A percentile compares a stretch with the other conserved stretches of the same genome.
Conservation (phyloP, 2,329 filamentous ascomycete genomes). For the Xylariaceae sp. region DNA sequence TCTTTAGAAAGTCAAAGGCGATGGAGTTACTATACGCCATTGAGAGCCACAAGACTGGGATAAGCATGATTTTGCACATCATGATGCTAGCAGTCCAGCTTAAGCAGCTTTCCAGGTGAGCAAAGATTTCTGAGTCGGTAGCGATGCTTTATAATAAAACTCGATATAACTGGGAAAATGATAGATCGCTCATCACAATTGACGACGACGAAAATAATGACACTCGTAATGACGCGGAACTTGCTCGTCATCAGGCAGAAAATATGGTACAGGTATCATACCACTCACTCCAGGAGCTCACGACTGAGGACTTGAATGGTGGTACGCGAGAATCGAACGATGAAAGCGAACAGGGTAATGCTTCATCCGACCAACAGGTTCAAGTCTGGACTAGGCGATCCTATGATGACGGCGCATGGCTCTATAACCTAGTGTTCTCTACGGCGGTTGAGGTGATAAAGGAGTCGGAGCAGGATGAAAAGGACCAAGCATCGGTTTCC, state of each 20-base stretch:
- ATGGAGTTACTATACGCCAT: conserved; percentile 2
- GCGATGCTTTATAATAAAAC: not conserved
- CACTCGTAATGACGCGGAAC: not conserved
- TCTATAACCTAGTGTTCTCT: conserved; percentile 12
- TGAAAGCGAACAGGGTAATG: not conserved
- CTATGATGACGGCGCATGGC: conserved; percentile 2
- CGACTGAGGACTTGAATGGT: not conserved
- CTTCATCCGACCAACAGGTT: not conserved
- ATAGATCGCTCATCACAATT: not conserved
- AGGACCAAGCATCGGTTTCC: not conserved
- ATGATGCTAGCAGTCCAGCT: conserved; percentile 11
- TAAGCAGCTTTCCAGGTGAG: conserved; percentile 5
- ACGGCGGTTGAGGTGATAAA: not conserved
- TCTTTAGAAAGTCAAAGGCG: conserved; percentile 5
- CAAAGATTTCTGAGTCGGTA: too few relatives aligned
- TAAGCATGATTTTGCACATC: conserved; percentile 10
- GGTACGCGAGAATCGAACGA: not conserved
- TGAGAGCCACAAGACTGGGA: conserved; percentile 19
- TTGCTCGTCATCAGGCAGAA: conserved; percentile 5
- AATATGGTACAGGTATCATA: conserved; percentile 2
- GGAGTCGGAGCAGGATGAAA: not conserved
- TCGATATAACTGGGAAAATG: not conserved
- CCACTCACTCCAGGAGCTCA: conserved; percentile 4
- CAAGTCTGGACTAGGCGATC: not conserved
- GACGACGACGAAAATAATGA: not conserved